Base-by-base conservation (phyloP, 768 basidiomycete species). In the Leccinum variicolor region DNA sequence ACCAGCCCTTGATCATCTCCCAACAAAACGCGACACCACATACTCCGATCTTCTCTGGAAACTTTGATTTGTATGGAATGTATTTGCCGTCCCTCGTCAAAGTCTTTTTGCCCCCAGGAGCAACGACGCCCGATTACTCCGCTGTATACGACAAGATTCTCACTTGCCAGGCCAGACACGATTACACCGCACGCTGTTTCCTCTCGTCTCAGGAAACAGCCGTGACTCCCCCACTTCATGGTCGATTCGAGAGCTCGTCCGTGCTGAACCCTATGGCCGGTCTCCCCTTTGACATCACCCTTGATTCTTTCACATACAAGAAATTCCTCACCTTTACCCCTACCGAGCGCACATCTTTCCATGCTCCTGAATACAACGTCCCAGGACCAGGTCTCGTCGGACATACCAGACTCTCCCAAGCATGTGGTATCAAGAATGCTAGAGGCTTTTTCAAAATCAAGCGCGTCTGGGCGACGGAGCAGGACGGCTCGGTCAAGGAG, bases 21-120 rank as follows among this genome's bases (percentile, higher is more conserved):
- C 62, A 64, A 41, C 59, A 54, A 13, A 26, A 11, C 34, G n/a
- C 51, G n/a, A 14, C 59, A 31, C 46, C 55, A 3, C 57, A 34
- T n/a, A 19, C 50, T 11, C 65, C 64, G 3, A 46, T 50, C 10
- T 62, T 72, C 23, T 64, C 67, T 7, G 76, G 77, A 6, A 76
- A 70, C 43, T 76, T 77, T 45, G 77, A 77, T 64, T 46, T 77
- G 33, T 77, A 77, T 55, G 67, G 65, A 17, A 77, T 76, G 75
- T 67, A 70, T 41, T 62, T 78, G 23, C 71, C 75, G 2, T 73
- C 72, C 60, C 71, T 77, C 28, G 52, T 62, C 59, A 70, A 68
- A 23, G 66, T 69, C 41, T 77, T 71, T 61, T 53, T 69, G 14
- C 73, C 75, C 1, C 29, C 54, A 4, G 69, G 67, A 14, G 66